Conservation (phyloP, 805 yeast species). For the Brettanomyces sp. region DNA sequence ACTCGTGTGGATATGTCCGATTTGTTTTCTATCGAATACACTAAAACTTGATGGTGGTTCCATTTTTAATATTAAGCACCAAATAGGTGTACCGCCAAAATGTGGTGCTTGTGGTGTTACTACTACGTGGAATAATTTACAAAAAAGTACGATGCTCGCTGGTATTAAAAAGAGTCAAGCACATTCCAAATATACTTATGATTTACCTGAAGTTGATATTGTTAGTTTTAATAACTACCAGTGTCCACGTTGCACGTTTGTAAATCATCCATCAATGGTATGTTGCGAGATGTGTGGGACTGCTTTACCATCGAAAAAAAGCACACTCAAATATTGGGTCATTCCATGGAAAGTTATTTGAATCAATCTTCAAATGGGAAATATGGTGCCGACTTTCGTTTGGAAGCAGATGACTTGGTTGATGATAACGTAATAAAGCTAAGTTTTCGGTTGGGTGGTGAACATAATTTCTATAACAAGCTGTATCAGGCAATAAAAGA, state of each 20-base stretch:
- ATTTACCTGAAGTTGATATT: slow-evolving; percentile 7
- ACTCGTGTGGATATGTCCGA: slow-evolving; percentile 74
- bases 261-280: slow-evolving; percentile 70
- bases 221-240: slow-evolving; percentile 26
- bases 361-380: neutral
- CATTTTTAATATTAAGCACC: slow-evolving; percentile 4
- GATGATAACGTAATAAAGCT: slow-evolving; percentile 41
- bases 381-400: neutral
- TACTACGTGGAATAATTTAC: slow-evolving; percentile 29
- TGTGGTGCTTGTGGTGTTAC: slow-evolving; percentile 60
- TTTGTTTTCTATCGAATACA: slow-evolving; percentile 66
- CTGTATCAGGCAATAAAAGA: slow-evolving; percentile 37
- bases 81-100: slow-evolving; percentile 25
- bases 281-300: slow-evolving; percentile 87
- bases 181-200: neutral
- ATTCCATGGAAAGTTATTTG: slow-evolving; percentile 8
- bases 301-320: slow-evolving; percentile 27
- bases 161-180: too few species aligned
- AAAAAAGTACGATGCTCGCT: slow-evolving; percentile 7
- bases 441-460: slow-evolving; percentile 72
- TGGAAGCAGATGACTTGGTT: slow-evolving; percentile 7
- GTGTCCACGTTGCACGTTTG: slow-evolving; percentile 50
- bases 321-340: slow-evolving; percentile 5
- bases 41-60: slow-evolving; percentile 18
- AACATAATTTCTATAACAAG: slow-evolving; percentile 40